These are phyloP conservation scores for Penicillium sp. DNA, from an alignment of 2,329 filamentous ascomycete genomes.

Conservation along the genomic window DNA sequence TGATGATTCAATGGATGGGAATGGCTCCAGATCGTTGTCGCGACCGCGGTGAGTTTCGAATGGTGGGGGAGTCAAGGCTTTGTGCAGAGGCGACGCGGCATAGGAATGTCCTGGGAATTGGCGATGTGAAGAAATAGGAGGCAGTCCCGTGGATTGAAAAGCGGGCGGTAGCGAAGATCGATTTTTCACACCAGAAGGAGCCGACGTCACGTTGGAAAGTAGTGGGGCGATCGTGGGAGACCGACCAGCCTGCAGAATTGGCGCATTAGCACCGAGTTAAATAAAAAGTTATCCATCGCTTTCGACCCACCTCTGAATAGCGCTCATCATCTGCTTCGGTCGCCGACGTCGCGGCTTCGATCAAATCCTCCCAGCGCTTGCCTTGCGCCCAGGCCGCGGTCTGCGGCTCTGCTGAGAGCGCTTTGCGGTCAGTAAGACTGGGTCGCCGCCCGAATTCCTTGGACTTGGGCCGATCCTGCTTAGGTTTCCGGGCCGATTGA, in stretches of 20 bases:
- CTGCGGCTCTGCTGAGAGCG: conserved; percentile 78
- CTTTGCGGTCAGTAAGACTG: conserved; percentile 73
- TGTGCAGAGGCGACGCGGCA: conserved; percentile 84
- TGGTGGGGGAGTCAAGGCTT: conserved; percentile 79
- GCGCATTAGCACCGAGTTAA: conserved; percentile 45
- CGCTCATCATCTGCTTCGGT: conserved; percentile 83
- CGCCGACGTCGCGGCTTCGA: conserved; percentile 88
- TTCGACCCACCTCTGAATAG: conserved; percentile 69
- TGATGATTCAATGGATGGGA: conserved; percentile 82
- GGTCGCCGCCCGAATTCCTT: conserved; percentile 69
- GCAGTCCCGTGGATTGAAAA: conserved; percentile 50
- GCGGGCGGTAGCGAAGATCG: conserved; percentile 60
- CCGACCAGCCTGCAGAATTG: conserved; percentile 32
- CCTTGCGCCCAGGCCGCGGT: conserved; percentile 68
- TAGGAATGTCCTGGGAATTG: conserved; percentile 55
- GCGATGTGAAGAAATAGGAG: conserved; percentile 39
- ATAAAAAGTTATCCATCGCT: conserved; percentile 28
- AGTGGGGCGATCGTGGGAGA: conserved; percentile 42
- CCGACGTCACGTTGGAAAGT: conserved; percentile 39
- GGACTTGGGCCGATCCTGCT: conserved; percentile 78
- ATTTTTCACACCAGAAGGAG: conserved; percentile 44
- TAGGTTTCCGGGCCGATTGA: conserved; percentile 68
- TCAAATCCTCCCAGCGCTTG: conserved; percentile 93
- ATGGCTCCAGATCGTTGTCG: conserved; percentile 66
- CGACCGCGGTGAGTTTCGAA: conserved; percentile 52